phyloP scores from a whole-genome alignment of 345 rosid genomes.

The Eucalyptus marginata region DNA sequence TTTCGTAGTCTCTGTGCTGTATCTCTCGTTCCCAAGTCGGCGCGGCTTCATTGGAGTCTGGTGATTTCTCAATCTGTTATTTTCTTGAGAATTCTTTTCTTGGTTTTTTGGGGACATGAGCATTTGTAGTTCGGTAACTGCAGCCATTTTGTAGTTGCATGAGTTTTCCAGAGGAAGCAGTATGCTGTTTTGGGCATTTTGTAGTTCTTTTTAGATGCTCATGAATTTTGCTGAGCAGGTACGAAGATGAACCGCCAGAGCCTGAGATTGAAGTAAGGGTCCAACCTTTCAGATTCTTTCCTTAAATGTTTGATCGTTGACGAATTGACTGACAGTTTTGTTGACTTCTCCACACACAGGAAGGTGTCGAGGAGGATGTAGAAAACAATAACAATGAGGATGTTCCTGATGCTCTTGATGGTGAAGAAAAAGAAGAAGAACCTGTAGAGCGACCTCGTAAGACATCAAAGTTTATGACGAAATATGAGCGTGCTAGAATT shows the following conservation, averaged over 20 bases:
- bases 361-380: slow-evolving; percentile 61
- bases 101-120: not conserved
- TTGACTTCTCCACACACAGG: slow-evolving; percentile 24
- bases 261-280: slow-evolving; percentile 63
- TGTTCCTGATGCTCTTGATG: slow-evolving; percentile 44
- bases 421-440: slow-evolving; percentile 40
- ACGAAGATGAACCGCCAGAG: slow-evolving; percentile 85
- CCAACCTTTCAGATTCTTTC: not conserved
- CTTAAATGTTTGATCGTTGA: not conserved
- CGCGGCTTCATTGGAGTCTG: not conserved
- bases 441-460: slow-evolving; percentile 41
- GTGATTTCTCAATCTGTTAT: not conserved
- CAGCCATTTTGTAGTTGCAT: not conserved
- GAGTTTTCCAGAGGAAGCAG: not conserved
- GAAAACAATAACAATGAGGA: slow-evolving; percentile 46
- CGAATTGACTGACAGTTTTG: not conserved
- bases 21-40: not conserved
- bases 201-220: not conserved
- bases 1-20: not conserved
- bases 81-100: not conserved
- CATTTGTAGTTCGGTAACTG: not conserved
- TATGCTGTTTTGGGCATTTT: not conserved
- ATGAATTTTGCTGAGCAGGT: slow-evolving; percentile 20
- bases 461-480: slow-evolving; percentile 73
- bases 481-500: slow-evolving; percentile 86